phyloP scores from a whole-genome alignment of 2,329 filamentous ascomycete species.

The Celoporthe dispersa region DNA sequence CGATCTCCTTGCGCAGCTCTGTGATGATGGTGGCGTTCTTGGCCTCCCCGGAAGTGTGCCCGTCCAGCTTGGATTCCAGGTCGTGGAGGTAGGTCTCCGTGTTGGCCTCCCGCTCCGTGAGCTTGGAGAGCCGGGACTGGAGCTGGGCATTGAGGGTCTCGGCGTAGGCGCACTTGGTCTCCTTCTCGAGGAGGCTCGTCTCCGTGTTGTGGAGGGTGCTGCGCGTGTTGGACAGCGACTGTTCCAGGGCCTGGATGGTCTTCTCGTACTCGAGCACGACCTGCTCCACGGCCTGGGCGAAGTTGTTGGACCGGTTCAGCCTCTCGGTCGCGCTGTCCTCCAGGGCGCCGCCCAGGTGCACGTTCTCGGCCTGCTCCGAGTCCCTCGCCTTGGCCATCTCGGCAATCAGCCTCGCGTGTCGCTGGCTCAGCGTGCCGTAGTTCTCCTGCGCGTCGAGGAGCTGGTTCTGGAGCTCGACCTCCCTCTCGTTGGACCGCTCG shows the following conservation, averaged over 20 bases:
- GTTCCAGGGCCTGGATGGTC: constrained; percentile 92
- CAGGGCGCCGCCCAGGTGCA: constrained; percentile 62
- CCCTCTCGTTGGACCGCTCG: constrained; percentile 81
- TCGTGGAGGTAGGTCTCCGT: constrained; percentile 94
- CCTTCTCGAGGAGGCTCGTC: constrained; percentile 85
- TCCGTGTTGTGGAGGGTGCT: constrained; percentile 83
- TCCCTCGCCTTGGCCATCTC: constrained; percentile 89
- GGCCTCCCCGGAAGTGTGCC: constrained; percentile 88
- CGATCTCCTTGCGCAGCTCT: constrained; percentile 89
- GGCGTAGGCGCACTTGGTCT: constrained; percentile 89
- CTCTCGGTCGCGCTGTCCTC: constrained; percentile 84
- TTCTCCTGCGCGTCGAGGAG: constrained; percentile 92
- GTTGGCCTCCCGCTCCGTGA: constrained; percentile 86
- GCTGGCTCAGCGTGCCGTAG: constrained; percentile 86
- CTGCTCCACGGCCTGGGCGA: constrained; percentile 93
- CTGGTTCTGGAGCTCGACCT: constrained; percentile 91
- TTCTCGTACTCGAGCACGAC: constrained; percentile 98
- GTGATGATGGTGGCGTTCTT: constrained; percentile 84
- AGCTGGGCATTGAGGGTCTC: constrained; percentile 92
- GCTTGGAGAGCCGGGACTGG: constrained; percentile 86
- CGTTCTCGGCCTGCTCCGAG: constrained; percentile 63
- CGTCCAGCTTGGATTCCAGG: constrained; percentile 86
- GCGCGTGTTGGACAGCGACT: constrained; percentile 87
- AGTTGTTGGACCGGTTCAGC: constrained; percentile 91
- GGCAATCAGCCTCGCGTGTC: constrained; percentile 93